Percentiles rank a stretch among this genome's conserved stretches.
These are phyloP conservation scores for Phytophthora megakarya DNA, from an alignment of 352 stramenopile genomes.

Conservation along the genomic window DNA sequence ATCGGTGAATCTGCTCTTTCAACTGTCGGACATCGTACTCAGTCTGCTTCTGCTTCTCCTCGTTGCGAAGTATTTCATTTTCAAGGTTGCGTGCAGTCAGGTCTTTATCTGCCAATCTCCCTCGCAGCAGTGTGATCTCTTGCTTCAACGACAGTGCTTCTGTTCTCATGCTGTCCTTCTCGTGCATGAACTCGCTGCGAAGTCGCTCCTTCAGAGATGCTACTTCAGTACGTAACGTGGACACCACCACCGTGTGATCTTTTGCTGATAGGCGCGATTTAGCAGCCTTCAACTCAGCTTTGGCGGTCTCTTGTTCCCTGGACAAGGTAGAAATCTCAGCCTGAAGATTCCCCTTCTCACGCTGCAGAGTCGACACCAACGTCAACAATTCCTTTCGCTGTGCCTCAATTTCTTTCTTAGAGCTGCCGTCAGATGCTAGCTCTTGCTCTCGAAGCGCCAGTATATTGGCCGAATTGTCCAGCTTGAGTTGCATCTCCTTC, in stretches of 20 bases:
- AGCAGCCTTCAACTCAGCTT: conserved; percentile 38
- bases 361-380: conserved; percentile 47
- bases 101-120: conserved; percentile 55
- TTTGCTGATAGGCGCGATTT: conserved; percentile 52
- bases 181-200: conserved; percentile 65
- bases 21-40: conserved; percentile 50
- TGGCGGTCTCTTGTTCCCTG: conserved; percentile 33
- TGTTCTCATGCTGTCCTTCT: conserved; percentile 49
- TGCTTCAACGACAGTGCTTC: conserved; percentile 48
- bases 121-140: conserved; percentile 46
- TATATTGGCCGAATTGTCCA: conserved; percentile 47
- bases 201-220: conserved; percentile 60
- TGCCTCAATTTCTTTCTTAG: conserved; percentile 45
- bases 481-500: conserved; percentile 56
- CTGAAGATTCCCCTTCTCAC: conserved; percentile 45
- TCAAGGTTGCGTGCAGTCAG: conserved; percentile 45
- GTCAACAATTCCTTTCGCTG: conserved; percentile 52
- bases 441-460: conserved; percentile 54
- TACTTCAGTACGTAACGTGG: conserved; percentile 69
- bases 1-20: conserved; percentile 38
- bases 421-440: conserved; percentile 49
- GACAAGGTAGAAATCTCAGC: conserved; percentile 28
- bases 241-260: conserved; percentile 60
- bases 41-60: conserved; percentile 49
- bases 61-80: conserved; percentile 41